Base-by-base conservation (phyloP, 164 flowering plant species). In the Aristolochia fimbriata region DNA sequence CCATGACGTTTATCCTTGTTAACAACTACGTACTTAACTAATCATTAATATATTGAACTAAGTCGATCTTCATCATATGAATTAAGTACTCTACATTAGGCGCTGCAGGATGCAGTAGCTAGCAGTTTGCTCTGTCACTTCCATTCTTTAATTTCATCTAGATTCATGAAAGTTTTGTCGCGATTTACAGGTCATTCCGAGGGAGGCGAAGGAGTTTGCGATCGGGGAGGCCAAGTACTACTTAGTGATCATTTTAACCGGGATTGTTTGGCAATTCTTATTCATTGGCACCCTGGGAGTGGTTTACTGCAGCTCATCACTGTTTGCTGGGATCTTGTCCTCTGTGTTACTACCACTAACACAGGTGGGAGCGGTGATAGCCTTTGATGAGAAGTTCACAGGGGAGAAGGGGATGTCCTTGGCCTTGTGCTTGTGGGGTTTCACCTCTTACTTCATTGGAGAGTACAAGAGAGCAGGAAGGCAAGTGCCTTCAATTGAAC, bases 281-380 rank as follows among this genome's bases (percentile, higher is more conserved):
- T 76, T 68, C 67, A 4, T 82, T 56, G 90, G 83, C 6, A 68
- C 77, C 0, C 33, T 82, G 0, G 87, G 87, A 11, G 70, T 80
- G 14, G 73, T 84, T 51, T 76, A 71, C 33, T 79, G 74, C 30
- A 68, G 68, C 2, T 78, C 85, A 0, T 80, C 90, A 17, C 65
- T 84, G 63, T 56, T 84, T 0, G 71, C 81, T 0, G 90, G 79
- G 0, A 68, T 82, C 8, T 23, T 76, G 1, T 76, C 74, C 5
- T 59, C 85, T 0, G 65, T 62, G 46, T 56, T 73, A 2, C 74
- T 84, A 1, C 90, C 87, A 0, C 65, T 76, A 3, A 77, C 82
- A 0, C 80, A 77, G 67, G 33, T 76, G 12, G 59, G 77, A 0
- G 90, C 82, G 0, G 55, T 66, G 17, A 23, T 66, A 10, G 43